Conservation (phyloP, 1,284 basidiomycete species). For the Blastosporella zonata region DNA sequence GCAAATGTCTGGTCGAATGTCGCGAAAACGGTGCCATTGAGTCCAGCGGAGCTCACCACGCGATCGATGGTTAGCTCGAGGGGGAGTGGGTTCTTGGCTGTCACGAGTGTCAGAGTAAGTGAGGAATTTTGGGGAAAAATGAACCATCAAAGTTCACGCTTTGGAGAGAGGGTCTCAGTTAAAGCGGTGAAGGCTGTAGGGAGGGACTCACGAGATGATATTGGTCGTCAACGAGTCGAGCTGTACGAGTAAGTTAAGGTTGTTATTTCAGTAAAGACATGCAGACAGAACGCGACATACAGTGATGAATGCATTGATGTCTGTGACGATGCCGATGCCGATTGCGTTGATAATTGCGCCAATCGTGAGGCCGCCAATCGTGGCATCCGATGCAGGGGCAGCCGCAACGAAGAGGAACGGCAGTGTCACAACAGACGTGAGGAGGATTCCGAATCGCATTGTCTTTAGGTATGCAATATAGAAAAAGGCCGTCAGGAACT, state of each 20-base stretch:
- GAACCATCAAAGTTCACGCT: slow-evolving; percentile 35
- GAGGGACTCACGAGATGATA: slow-evolving; percentile 30
- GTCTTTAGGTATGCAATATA: no score
- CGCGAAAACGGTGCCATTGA: slow-evolving; percentile 40
- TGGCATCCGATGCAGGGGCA: slow-evolving; percentile 16
- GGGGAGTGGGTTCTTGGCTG: slow-evolving; percentile 41
- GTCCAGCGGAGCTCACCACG: slow-evolving; percentile 35
- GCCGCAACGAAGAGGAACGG: slow-evolving; percentile 22
- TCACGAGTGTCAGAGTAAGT: not conserved
- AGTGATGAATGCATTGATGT: slow-evolving; percentile 37
- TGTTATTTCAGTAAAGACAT: not conserved
- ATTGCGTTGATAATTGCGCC: slow-evolving; percentile 38
- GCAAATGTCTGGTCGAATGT: slow-evolving; percentile 41
- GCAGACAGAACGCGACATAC: slow-evolving; percentile 22
- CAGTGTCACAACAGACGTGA: slow-evolving; percentile 21
- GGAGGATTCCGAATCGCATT: slow-evolving; percentile 19
- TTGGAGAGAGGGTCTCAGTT: not conserved
- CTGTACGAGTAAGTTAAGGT: slow-evolving; percentile 21
- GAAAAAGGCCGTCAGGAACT: no score
- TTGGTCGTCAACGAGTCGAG: slow-evolving; percentile 34
- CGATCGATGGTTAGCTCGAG: slow-evolving; percentile 42
- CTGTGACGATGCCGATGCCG: slow-evolving; percentile 34
- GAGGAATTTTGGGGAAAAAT: not conserved
- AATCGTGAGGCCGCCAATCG: slow-evolving; percentile 23
- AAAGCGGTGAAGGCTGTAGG: not conserved